These are phyloP conservation scores for Fusarium lateritium DNA, from an alignment of 2,329 filamentous ascomycete genomes.

Conservation along the genomic window DNA sequence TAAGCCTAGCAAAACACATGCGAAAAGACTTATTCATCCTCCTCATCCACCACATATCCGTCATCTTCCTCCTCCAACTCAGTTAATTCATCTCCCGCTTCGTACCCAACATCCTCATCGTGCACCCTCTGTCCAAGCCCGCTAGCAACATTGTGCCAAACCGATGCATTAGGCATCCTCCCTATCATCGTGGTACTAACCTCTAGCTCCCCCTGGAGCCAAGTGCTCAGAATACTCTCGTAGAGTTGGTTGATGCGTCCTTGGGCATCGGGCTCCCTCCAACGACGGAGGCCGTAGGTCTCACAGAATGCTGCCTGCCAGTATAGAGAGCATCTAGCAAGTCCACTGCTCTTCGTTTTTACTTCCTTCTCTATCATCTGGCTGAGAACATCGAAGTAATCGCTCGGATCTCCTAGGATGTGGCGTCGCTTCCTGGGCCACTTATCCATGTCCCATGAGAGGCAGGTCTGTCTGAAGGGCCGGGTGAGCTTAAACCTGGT, in stretches of 20 bases:
- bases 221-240: too few relatives aligned
- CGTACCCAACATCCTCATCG: not conserved
- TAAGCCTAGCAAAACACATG: not conserved
- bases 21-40: not conserved
- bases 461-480: slow-evolving; percentile 2
- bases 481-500: slow-evolving; percentile 1
- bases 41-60: not conserved
- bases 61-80: too few relatives aligned
- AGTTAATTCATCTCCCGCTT: not conserved
- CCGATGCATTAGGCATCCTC: too few relatives aligned
- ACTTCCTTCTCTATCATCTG: not conserved
- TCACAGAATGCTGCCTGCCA: slow-evolving; percentile 2
- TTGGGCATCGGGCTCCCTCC: not conserved
- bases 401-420: not conserved
- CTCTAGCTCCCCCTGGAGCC: too few relatives aligned
- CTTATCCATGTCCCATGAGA: not conserved
- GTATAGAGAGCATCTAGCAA: not conserved
- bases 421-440: not conserved
- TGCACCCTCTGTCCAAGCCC: not conserved
- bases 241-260: too few relatives aligned
- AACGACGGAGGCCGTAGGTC: not conserved
- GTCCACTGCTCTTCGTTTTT: not conserved
- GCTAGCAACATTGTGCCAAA: not conserved
- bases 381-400: not conserved
- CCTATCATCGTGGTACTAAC: too few relatives aligned